Percentiles rank a stretch among this genome's conserved stretches.
Evolutionary conservation across 2,329 filamentous ascomycete species (phyloP).

Genomic region (Neonectria magnoliae): DNA sequence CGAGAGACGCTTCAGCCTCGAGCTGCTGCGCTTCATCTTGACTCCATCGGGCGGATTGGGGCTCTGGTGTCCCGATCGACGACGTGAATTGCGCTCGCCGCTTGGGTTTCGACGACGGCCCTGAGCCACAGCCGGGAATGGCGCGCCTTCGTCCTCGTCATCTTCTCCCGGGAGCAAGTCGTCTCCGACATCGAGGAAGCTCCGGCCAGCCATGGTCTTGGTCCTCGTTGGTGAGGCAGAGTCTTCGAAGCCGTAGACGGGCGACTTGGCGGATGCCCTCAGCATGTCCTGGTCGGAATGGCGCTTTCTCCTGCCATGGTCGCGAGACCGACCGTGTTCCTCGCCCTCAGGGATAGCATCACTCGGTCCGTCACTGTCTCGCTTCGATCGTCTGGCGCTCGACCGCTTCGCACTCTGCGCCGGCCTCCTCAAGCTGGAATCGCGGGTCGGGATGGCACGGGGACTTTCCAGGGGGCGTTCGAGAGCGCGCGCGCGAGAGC

Average conservation of each 20-base stretch:
- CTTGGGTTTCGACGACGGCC: constrained; percentile 62
- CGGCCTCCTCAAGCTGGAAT: constrained; percentile 73
- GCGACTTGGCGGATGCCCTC: constrained; percentile 25
- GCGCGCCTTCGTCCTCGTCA: constrained; percentile 70
- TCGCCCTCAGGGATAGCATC: constrained; percentile 56
- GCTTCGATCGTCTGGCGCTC: constrained; percentile 60
- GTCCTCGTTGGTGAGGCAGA: constrained; percentile 29
- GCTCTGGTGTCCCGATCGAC: constrained; percentile 59
- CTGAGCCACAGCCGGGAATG: constrained; percentile 74
- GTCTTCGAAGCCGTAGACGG: constrained; percentile 38
- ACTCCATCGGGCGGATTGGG: constrained; percentile 58
- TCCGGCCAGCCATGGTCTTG: constrained; percentile 32
- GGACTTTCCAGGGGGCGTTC: constrained; percentile 49
- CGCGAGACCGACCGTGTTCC: constrained; percentile 43
- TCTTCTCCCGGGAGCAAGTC: constrained; percentile 43
- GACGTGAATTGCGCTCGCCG: constrained; percentile 55
- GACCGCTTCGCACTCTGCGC: constrained; percentile 63
- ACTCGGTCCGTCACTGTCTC: constrained; percentile 54
- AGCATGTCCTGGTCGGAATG: constrained; percentile 17
- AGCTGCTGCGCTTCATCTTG: constrained; percentile 64
- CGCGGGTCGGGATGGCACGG: constrained; percentile 70
- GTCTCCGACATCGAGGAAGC: constrained; percentile 43
- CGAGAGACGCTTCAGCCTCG: constrained; percentile 68
- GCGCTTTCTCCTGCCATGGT: constrained; percentile 32
- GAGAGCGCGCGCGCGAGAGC: constrained; percentile 44